Conservation (phyloP, 108 stramenopile genomes). For the Epithemia pelagica region DNA sequence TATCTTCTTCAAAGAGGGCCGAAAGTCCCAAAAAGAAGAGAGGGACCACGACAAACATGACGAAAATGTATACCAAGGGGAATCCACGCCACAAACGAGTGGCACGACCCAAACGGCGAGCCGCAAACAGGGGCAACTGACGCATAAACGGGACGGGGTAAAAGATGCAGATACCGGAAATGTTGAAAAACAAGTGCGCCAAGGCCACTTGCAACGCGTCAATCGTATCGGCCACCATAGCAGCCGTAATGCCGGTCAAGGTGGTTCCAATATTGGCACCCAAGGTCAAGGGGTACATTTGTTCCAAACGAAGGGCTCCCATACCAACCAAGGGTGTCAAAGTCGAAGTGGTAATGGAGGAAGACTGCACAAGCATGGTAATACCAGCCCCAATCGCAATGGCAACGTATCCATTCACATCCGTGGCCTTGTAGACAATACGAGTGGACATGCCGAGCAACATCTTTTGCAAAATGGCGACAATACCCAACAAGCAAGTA, state of each 20-base stretch:
- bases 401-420: constrained; percentile 76
- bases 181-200: constrained; percentile 80
- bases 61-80: constrained; percentile 63
- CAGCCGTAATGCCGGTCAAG: constrained; percentile 63
- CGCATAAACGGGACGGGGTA: constrained; percentile 83
- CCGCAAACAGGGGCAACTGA: constrained; percentile 47
- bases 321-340: constrained; percentile 83
- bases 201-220: constrained; percentile 67
- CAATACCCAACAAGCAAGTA: constrained; percentile 71
- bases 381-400: constrained; percentile 70
- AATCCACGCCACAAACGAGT: constrained; percentile 52
- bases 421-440: constrained; percentile 81
- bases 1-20: constrained; percentile 40
- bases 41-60: constrained; percentile 60
- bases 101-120: constrained; percentile 49
- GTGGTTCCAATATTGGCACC: constrained; percentile 89
- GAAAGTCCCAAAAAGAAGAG: constrained; percentile 52
- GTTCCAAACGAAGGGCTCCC: constrained; percentile 59
- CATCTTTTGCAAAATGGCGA: constrained; percentile 69
- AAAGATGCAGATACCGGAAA: constrained; percentile 71
- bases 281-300: constrained; percentile 80
- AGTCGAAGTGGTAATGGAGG: constrained; percentile 73
- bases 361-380: constrained; percentile 79
- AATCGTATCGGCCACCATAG: constrained; percentile 48
- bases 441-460: constrained; percentile 69